Evolutionary conservation across 345 rosid genomes (phyloP).

Genomic region (Triadica sebifera): DNA sequence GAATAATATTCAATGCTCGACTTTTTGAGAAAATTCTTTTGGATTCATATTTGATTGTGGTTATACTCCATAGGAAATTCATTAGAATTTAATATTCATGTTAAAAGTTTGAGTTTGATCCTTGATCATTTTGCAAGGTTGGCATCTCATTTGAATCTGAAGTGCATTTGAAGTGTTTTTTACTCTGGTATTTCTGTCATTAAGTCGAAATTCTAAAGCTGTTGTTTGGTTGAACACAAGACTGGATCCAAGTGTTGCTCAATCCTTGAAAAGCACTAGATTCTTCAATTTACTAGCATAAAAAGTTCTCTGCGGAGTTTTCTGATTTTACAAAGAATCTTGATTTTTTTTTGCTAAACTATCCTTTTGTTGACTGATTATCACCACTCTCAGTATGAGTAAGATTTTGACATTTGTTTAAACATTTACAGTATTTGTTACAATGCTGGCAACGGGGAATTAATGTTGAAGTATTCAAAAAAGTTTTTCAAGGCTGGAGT

Average conservation of each 20-base stretch:
- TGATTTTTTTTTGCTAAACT: neutral
- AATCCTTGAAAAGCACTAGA: neutral
- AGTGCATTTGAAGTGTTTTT: neutral
- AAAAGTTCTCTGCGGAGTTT: neutral
- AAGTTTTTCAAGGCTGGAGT: constrained; percentile 65
- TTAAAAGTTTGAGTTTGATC: neutral
- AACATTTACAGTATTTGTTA: constrained; percentile 65
- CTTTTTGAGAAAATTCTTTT: neutral
- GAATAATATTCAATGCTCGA: constrained; percentile 11
- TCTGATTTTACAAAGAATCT: neutral
- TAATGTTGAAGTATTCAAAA: constrained; percentile 57
- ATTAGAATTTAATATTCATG: neutral
- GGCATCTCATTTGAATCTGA: neutral
- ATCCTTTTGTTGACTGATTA: neutral
- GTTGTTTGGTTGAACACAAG: neutral
- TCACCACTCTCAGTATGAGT: constrained; percentile 1
- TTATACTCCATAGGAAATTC: constrained; percentile 1
- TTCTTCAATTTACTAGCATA: neutral
- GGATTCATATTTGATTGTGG: neutral
- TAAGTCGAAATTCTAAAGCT: neutral
- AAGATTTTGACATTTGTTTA: constrained; percentile 20
- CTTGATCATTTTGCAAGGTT: neutral
- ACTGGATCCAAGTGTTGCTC: neutral
- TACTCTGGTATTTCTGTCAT: neutral
- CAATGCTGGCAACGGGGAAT: constrained; percentile 55